Percentiles rank a stretch among this genome's conserved stretches.
These are phyloP conservation scores for Orbilia ellipsospora DNA, from an alignment of 2,329 filamentous ascomycete genomes.

Conservation along the genomic window DNA sequence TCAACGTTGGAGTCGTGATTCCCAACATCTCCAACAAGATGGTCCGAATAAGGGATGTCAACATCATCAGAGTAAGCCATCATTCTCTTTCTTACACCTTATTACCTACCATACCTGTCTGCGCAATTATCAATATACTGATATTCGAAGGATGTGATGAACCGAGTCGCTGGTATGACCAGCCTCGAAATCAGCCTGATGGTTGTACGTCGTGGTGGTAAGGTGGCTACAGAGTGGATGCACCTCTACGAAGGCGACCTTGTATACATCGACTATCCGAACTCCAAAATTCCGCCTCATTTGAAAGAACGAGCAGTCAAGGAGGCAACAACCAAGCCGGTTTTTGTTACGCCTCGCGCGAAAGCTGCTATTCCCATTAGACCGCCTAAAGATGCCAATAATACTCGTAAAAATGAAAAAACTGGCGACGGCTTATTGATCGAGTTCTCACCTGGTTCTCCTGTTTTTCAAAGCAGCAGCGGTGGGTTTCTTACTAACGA, in stretches of 20 bases:
- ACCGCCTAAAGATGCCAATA: neutral
- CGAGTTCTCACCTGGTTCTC: neutral
- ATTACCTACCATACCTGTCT: neutral
- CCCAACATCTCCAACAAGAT: conserved; percentile 22
- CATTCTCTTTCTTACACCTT: neutral
- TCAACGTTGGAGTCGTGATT: conserved; percentile 38
- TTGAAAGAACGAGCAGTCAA: conserved; percentile 2
- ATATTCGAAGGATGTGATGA: conserved; percentile 36
- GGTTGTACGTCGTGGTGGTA: conserved; percentile 20
- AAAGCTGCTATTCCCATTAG: conserved; percentile 19
- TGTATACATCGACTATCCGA: conserved; percentile 40
- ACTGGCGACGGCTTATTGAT: neutral
- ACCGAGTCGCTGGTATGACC: conserved; percentile 20
- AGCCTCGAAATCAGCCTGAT: conserved; percentile 17
- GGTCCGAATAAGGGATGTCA: conserved; percentile 15
- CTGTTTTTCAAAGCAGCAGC: neutral
- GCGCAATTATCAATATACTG: neutral
- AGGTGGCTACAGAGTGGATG: conserved; percentile 9
- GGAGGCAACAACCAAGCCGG: neutral
- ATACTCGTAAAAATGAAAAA: neutral
- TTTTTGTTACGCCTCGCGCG: neutral
- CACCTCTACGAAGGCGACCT: conserved; percentile 28
- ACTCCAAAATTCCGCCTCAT: conserved; percentile 1
- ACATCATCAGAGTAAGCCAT: conserved; percentile 12
- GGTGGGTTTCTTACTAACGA: no score